Evolutionary conservation across 495 filamentous ascomycete genomes (phyloP).

Genomic region (Hypoxylon perforatum): DNA sequence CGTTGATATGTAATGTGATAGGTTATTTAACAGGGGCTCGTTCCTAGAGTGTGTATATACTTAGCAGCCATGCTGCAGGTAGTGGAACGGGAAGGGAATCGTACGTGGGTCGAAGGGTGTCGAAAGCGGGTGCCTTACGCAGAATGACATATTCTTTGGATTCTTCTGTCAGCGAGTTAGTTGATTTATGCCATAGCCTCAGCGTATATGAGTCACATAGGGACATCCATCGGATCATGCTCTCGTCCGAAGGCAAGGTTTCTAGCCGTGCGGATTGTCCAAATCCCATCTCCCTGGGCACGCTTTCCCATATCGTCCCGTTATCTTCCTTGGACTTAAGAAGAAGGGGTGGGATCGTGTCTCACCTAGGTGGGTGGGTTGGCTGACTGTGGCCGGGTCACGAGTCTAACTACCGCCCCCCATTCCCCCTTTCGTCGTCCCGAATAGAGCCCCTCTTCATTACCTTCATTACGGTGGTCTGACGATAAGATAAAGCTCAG

Average conservation of each 20-base stretch:
- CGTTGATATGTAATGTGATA: not conserved
- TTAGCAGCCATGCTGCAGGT: not conserved
- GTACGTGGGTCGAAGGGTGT: constrained; percentile 22
- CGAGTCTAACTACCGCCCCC: constrained; percentile 46
- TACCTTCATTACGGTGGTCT: constrained; percentile 29
- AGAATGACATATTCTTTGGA: constrained; percentile 30
- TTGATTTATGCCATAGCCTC: constrained; percentile 23
- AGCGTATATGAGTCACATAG: constrained; percentile 41
- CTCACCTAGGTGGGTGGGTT: constrained; percentile 50
- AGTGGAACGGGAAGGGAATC: constrained; percentile 13
- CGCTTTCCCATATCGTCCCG: constrained; percentile 40
- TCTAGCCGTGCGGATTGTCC: constrained; percentile 24
- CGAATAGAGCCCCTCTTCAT: constrained; percentile 36
- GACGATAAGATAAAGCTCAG: constrained; percentile 48
- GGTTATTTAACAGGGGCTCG: constrained; percentile 3
- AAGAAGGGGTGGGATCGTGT: constrained; percentile 44
- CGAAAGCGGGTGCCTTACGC: constrained; percentile 41
- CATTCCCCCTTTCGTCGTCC: constrained; percentile 37
- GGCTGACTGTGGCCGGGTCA: constrained; percentile 48
- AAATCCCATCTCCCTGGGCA: constrained; percentile 32
- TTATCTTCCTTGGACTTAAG: constrained; percentile 30
- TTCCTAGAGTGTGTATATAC: constrained; percentile 7
- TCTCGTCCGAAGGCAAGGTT: constrained; percentile 30
- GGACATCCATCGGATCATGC: constrained; percentile 28
- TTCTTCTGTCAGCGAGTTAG: constrained; percentile 29